These are phyloP conservation scores for Agastache rugosa DNA, from an alignment of 257 asterid species.

Conservation along the genomic window DNA sequence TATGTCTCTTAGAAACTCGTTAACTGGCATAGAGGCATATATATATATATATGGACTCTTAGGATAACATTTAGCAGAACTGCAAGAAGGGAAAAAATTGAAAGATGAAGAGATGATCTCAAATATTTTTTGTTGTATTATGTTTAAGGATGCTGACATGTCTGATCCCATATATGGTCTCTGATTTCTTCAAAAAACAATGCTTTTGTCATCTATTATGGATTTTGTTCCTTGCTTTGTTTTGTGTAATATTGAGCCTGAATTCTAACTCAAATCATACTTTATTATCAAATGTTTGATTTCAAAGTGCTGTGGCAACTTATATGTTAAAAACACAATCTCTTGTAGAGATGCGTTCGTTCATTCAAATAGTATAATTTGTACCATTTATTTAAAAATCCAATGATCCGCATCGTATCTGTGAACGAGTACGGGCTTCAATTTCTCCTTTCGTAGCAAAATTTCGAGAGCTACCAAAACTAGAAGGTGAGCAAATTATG, in stretches of 20 bases:
- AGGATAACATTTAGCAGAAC: constrained; percentile 9
- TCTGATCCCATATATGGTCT: neutral
- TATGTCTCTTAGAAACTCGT: neutral
- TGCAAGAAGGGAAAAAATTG: neutral
- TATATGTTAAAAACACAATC: too few species aligned
- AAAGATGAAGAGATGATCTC: neutral
- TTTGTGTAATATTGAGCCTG: neutral
- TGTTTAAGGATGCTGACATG: neutral
- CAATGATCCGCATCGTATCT: too few species aligned
- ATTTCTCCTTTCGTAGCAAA: too few species aligned
- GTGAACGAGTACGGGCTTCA: too few species aligned
- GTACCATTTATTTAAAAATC: too few species aligned
- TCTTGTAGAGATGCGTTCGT: too few species aligned
- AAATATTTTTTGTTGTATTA: neutral
- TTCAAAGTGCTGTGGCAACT: neutral
- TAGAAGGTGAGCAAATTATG: too few species aligned
- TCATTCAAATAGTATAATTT: too few species aligned
- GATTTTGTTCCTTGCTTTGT: neutral
- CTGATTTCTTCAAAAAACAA: neutral
- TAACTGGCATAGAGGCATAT: constrained; percentile 25
- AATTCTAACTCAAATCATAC: neutral
- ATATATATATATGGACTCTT: neutral
- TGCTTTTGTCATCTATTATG: neutral
- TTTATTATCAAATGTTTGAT: neutral
- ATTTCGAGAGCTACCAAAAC: neutral